Evolutionary conservation across 2,329 filamentous ascomycete genomes (phyloP).

Genomic region (Cladophialophora carrionii): DNA sequence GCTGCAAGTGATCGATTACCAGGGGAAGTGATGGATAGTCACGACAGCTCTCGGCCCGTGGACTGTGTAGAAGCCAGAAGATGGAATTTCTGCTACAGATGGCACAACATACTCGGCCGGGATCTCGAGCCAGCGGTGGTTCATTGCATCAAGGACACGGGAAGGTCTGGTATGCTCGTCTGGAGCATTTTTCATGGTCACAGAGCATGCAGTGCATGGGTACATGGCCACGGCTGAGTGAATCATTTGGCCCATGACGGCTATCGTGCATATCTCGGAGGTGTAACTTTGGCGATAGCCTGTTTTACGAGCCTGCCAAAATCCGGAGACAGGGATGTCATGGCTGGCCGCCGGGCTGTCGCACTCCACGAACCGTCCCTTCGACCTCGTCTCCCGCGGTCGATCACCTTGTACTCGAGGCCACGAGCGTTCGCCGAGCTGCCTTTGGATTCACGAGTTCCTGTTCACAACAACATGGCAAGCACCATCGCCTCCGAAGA

Average conservation of each 20-base stretch:
- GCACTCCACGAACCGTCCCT: background rate
- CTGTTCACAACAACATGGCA: background rate
- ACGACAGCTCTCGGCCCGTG: background rate
- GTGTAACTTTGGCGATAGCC: slow-evolving; percentile 6
- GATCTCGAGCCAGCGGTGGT: background rate
- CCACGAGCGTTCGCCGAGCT: no score
- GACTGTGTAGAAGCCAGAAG: background rate
- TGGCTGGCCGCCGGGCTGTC: background rate
- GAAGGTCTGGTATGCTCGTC: slow-evolving; percentile 5
- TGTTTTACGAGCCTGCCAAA: background rate
- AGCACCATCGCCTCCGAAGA: background rate
- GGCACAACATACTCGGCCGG: background rate
- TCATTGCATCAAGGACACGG: background rate
- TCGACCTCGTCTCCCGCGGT: background rate
- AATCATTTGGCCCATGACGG: slow-evolving; percentile 6
- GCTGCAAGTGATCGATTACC: slow-evolving; percentile 12
- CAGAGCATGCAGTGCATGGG: slow-evolving; percentile 3
- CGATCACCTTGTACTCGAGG: background rate
- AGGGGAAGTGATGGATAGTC: slow-evolving; percentile 1
- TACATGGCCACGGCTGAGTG: slow-evolving; percentile 1
- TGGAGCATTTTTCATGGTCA: slow-evolving; percentile 6
- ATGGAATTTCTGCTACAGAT: slow-evolving; percentile 2
- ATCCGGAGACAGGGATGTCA: background rate
- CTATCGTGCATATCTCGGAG: slow-evolving; percentile 7
- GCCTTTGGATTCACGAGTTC: background rate